phyloP scores from a whole-genome alignment of 805 yeast genomes.

The Teunomyces atbi region DNA sequence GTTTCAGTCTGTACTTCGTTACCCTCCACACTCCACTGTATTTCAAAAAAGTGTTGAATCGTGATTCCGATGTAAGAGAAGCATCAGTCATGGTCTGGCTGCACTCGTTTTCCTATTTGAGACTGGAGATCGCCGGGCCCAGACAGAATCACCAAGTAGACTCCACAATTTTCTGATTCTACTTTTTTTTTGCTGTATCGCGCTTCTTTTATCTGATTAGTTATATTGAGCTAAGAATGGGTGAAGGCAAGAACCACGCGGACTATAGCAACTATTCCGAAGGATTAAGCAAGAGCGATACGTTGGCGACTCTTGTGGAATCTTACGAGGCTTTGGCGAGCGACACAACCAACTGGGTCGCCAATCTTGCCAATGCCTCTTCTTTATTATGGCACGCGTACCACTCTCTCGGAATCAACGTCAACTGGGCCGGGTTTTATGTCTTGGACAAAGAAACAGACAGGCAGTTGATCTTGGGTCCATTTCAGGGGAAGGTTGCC shows the following conservation, averaged over 20 bases:
- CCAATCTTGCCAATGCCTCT: slow-evolving; percentile 83
- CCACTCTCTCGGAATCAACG: slow-evolving; percentile 52
- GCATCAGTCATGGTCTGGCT: not conserved
- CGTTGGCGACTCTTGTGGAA: slow-evolving; percentile 54
- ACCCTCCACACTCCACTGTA: slow-evolving; percentile 8
- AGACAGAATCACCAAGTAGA: no score
- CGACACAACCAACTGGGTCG: slow-evolving; percentile 79
- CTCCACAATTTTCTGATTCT: not conserved
- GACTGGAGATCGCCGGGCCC: no score
- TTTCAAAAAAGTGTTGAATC: slow-evolving; percentile 2
- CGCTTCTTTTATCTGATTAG: not conserved
- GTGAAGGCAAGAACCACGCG: slow-evolving; percentile 52
- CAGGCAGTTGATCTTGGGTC: slow-evolving; percentile 69
- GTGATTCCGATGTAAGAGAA: not conserved
- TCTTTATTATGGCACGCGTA: slow-evolving; percentile 89
- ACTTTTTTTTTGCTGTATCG: not conserved
- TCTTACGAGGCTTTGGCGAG: slow-evolving; percentile 64
- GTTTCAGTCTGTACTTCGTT: not conserved
- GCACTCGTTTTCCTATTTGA: no score
- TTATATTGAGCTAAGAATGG: slow-evolving; percentile 6
- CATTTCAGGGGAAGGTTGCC: slow-evolving; percentile 96
- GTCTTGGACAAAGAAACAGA: slow-evolving; percentile 42
- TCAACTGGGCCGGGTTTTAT: slow-evolving; percentile 96
- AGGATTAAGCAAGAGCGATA: slow-evolving; percentile 45
- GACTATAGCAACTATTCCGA: slow-evolving; percentile 58